phyloP scores from a whole-genome alignment of 148 eudicot species.

The Rhododendron ovatum region DNA sequence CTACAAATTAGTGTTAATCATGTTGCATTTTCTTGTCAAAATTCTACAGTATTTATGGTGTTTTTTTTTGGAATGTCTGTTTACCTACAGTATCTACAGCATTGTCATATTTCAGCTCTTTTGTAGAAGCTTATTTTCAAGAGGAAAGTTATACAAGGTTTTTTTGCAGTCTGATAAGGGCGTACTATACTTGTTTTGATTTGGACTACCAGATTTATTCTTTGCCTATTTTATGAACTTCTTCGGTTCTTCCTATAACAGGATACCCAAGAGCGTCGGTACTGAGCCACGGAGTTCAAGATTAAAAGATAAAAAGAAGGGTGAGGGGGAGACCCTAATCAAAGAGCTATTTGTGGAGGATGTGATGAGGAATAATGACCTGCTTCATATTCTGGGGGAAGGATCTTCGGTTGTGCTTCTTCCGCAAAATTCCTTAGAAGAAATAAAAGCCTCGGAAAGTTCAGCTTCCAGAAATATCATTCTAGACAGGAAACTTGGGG shows the following conservation, averaged over 20 bases:
- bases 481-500: slow-evolving; percentile 40
- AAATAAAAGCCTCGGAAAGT: slow-evolving; percentile 38
- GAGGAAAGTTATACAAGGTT: neutral
- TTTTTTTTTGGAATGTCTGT: neutral
- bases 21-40: neutral
- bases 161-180: neutral
- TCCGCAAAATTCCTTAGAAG: slow-evolving; percentile 60
- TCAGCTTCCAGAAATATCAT: slow-evolving; percentile 21
- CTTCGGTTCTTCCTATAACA: slow-evolving; percentile 22
- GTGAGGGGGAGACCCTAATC: slow-evolving; percentile 79
- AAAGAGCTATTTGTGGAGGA: slow-evolving; percentile 82
- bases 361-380: slow-evolving; percentile 62
- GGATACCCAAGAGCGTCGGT: slow-evolving; percentile 41
- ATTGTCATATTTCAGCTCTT: neutral
- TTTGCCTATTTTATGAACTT: neutral
- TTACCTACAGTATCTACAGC: neutral
- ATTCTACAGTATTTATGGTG: neutral
- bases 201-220: neutral
- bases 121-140: neutral
- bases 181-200: neutral
- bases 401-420: slow-evolving; percentile 78
- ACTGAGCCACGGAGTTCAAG: slow-evolving; percentile 87
- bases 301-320: slow-evolving; percentile 75
- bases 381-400: slow-evolving; percentile 66
- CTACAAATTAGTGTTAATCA: neutral